phyloP scores from a whole-genome alignment of 2,329 filamentous ascomycete species.

The Endoconidiophora polonica region DNA sequence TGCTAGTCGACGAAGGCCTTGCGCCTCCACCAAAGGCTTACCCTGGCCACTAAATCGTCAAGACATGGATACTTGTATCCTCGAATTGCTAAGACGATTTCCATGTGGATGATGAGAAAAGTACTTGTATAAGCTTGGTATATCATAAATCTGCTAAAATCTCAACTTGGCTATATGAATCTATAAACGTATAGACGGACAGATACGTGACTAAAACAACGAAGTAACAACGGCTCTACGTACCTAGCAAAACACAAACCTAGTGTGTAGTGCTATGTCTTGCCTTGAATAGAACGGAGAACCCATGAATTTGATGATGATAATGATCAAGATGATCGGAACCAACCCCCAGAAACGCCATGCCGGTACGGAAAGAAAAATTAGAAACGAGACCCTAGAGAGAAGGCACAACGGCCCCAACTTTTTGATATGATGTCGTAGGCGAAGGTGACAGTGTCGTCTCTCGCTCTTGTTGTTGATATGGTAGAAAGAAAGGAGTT shows the following conservation, averaged over 20 bases:
- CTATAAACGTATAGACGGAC: neutral
- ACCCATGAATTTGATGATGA: slow-evolving; percentile 9
- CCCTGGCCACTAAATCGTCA: neutral
- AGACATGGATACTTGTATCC: too few relatives aligned
- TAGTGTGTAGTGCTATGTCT: neutral
- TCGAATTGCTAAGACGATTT: too few relatives aligned
- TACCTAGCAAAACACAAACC: neutral
- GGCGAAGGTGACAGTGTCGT: neutral
- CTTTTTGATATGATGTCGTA: slow-evolving; percentile 5
- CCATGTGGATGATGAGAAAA: too few relatives aligned
- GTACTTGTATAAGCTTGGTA: neutral
- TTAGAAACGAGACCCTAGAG: slow-evolving; percentile 9
- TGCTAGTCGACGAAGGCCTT: slow-evolving; percentile 27
- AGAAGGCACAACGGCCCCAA: slow-evolving; percentile 2
- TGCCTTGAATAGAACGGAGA: slow-evolving; percentile 4
- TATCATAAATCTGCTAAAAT: slow-evolving; percentile 1
- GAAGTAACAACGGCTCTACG: neutral
- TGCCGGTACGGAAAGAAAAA: slow-evolving; percentile 12
- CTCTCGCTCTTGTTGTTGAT: neutral
- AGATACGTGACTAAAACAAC: neutral
- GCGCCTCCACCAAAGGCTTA: slow-evolving; percentile 25
- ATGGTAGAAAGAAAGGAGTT: neutral
- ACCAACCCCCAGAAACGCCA: slow-evolving; percentile 13
- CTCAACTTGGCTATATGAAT: slow-evolving; percentile 2
- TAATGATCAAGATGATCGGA: slow-evolving; percentile 13